A percentile compares a stretch with the other conserved stretches of the same genome.
Evolutionary conservation across 768 basidiomycete species (phyloP).

Genomic region (Tephrocybe sp.): DNA sequence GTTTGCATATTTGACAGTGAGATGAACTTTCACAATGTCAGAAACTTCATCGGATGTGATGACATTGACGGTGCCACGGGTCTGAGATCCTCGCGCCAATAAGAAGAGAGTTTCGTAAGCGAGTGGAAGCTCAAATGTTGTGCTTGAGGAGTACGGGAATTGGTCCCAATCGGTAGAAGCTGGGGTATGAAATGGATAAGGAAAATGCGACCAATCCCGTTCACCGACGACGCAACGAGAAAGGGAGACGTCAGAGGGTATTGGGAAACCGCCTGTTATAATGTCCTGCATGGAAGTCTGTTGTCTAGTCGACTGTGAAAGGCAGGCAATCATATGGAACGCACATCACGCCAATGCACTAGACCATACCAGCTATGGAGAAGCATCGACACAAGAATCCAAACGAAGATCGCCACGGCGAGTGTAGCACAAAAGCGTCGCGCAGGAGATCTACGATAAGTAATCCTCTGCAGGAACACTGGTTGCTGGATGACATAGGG

Average conservation of each 20-base stretch:
- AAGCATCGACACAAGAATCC: conserved; percentile 19
- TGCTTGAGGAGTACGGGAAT: conserved; percentile 16
- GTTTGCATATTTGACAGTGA: conserved; percentile 23
- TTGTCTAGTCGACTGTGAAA: not conserved
- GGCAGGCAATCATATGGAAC: not conserved
- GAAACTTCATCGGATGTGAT: conserved; percentile 20
- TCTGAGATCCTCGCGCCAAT: conserved; percentile 25
- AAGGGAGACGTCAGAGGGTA: conserved; percentile 16
- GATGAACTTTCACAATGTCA: conserved; percentile 25
- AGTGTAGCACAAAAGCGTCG: conserved; percentile 25
- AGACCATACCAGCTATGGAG: conserved; percentile 17
- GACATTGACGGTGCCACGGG: conserved; percentile 26
- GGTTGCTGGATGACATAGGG: conserved; percentile 5
- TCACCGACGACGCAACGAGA: conserved; percentile 6
- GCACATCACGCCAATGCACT: conserved; percentile 10
- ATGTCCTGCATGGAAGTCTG: conserved; percentile 4
- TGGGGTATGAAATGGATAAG: not conserved
- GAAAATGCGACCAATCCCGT: conserved; percentile 9
- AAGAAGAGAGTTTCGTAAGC: conserved; percentile 28
- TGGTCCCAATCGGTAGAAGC: not conserved
- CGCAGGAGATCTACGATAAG: conserved; percentile 15
- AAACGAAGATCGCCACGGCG: conserved; percentile 18
- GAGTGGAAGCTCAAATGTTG: conserved; percentile 19
- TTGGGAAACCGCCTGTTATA: conserved; percentile 14
- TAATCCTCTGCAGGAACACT: not conserved